Percentiles rank a stretch among this genome's conserved stretches.
Conservation (phyloP, 176 grass and related monocot species). For the Thinopyrum elongatum region DNA sequence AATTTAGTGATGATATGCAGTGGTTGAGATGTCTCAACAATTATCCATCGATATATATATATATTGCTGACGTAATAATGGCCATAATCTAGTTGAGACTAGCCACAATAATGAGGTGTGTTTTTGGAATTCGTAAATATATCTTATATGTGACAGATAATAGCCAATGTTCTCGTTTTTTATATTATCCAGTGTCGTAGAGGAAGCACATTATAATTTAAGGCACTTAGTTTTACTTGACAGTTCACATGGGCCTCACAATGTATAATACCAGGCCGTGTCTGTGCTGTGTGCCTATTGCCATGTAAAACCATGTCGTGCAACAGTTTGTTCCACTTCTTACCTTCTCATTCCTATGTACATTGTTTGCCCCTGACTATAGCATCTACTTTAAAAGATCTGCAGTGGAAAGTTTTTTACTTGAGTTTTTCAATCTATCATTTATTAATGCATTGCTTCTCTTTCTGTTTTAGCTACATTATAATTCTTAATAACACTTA, state of each 20-base stretch:
- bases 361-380: not conserved
- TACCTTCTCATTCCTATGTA: not conserved
- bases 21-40: not conserved
- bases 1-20: not conserved
- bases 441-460: not conserved
- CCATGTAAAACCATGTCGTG: too few species aligned
- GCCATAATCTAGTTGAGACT: not conserved
- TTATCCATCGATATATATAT: not conserved
- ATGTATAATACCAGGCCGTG: not conserved
- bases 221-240: not conserved
- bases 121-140: not conserved
- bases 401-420: not conserved
- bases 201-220: not conserved
- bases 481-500: not conserved
- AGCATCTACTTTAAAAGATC: not conserved
- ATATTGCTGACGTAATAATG: not conserved
- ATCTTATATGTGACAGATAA: not conserved
- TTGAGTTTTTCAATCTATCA: not conserved
- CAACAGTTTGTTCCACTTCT: too few species aligned
- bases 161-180: not conserved
- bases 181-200: not conserved
- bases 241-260: not conserved
- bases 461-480: not conserved
- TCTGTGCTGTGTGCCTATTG: not conserved
- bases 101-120: not conserved